Evolutionary conservation across 2,329 filamentous ascomycete genomes (phyloP), one percentile per base, ranked within the genome.

Genomic region (Tolypocladium endophyticum): DNA sequence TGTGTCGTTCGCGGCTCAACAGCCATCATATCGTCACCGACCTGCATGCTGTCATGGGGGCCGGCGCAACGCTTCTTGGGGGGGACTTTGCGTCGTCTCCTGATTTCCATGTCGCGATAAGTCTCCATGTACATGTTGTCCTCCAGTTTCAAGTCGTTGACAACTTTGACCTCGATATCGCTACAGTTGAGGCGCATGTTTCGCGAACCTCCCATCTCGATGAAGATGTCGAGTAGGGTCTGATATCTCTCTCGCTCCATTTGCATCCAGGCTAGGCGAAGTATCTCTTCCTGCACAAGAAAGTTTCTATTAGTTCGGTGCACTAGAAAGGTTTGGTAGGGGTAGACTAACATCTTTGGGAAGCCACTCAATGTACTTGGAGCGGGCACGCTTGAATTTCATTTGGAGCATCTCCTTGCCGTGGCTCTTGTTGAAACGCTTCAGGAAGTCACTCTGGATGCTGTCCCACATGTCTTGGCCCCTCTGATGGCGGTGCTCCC

Each of bases 381-480:
- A 70, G 25, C 82, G 76, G 3, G 77, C 77, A 8, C 82, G 76
- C 16, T 77, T 77, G 47, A 82, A 74, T 66, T 79, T 81, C 82
- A 85, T 84, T 64, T 85, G 82, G 5, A 84, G 72, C 56, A 76
- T 76, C 56, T 81, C 78, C 62, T 80, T 79, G 43, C 76, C 73
- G 7, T 71, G 72, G 18, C 71, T 70, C 61, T 74, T 72, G 12
- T 66, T 59, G 57, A 76, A 76, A 25, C 61, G 61, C 11, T 63
- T 59, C 18, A 66, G 66, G 61, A 75, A 84, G 59, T 78, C 75
- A 6, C 66, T 67, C 56, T 76, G 74, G 60, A 85, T 83, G 45
- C 75, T 73, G 30, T 81, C 77, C 82, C 82, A 85, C 81, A 84
- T 84, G 39, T 81, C 80, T 63, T 81, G 81, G 20, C 82, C 81